Conservation (phyloP, 768 basidiomycete species). For the Xerocomus spinulosus region DNA sequence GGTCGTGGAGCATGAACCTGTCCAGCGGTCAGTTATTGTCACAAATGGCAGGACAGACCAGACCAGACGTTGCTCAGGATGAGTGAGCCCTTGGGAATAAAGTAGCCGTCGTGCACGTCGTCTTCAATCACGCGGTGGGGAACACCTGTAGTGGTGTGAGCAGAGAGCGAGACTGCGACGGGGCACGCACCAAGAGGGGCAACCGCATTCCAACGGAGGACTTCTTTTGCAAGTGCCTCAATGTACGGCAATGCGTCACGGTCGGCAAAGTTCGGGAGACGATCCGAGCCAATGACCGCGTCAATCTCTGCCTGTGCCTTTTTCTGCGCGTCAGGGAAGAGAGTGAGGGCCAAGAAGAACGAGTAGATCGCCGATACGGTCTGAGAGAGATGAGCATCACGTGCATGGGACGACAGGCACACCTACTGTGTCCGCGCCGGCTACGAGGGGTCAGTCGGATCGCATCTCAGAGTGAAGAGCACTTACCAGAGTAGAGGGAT, state of each 20-base stretch:
- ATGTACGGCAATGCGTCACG: constrained; percentile 55
- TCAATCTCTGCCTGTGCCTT: constrained; percentile 65
- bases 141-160: constrained; percentile 29
- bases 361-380: constrained; percentile 59
- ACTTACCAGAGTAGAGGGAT: constrained; percentile 27
- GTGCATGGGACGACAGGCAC: not conserved
- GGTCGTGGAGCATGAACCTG: constrained; percentile 33
- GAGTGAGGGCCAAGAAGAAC: constrained; percentile 58
- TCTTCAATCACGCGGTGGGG: constrained; percentile 57
- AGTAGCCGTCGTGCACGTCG: constrained; percentile 58
- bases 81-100: constrained; percentile 47
- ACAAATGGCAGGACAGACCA: not conserved
- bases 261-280: constrained; percentile 58
- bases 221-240: constrained; percentile 57
- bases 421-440: constrained; percentile 44
- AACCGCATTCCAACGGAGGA: constrained; percentile 41
- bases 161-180: constrained; percentile 17
- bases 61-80: constrained; percentile 25
- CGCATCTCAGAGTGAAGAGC: too few relatives aligned
- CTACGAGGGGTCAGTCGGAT: too few relatives aligned
- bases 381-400: constrained; percentile 29
- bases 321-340: constrained; percentile 50
- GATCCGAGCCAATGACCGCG: constrained; percentile 50
- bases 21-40: not conserved
- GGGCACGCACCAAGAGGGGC: constrained; percentile 37